Conservation (phyloP, 176 grass and related monocot species). For the Aegilops speltoides region DNA sequence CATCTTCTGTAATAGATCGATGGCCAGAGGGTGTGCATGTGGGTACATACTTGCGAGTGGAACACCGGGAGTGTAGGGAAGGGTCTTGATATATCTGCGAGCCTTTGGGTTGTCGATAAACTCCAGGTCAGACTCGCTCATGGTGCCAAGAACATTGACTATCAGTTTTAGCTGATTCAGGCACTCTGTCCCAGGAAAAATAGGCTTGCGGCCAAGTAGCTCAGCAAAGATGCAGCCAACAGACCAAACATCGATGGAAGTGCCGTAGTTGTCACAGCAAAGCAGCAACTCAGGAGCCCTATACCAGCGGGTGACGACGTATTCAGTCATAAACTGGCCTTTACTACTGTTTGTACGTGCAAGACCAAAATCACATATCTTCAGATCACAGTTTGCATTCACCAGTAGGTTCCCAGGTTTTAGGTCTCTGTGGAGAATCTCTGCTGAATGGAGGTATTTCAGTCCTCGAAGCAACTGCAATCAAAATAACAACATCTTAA, state of each 20-base stretch:
- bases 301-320: conserved; percentile 62
- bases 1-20: conserved; percentile 60
- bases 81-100: conserved; percentile 56
- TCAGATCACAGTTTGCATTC: conserved; percentile 62
- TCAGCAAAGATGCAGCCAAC: conserved; percentile 64
- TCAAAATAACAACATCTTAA: background rate
- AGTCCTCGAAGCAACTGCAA: conserved; percentile 52
- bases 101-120: conserved; percentile 61
- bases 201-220: conserved; percentile 57
- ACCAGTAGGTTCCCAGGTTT: conserved; percentile 65
- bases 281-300: conserved; percentile 60
- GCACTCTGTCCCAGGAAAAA: conserved; percentile 56
- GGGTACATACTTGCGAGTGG: conserved; percentile 45
- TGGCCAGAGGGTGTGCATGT: conserved; percentile 51
- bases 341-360: conserved; percentile 55
- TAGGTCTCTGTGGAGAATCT: conserved; percentile 69
- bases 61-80: conserved; percentile 51
- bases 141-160: conserved; percentile 56
- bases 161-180: conserved; percentile 61
- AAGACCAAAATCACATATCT: conserved; percentile 73
- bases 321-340: conserved; percentile 70
- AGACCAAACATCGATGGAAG: conserved; percentile 60
- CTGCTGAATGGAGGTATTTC: conserved; percentile 64
- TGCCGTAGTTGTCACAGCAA: conserved; percentile 60
- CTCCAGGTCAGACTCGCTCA: conserved; percentile 56